Percentiles rank a stretch among this genome's conserved stretches.
These are phyloP conservation scores for Starmera pachycereana DNA, from an alignment of 805 yeast genomes.

Conservation along the genomic window DNA sequence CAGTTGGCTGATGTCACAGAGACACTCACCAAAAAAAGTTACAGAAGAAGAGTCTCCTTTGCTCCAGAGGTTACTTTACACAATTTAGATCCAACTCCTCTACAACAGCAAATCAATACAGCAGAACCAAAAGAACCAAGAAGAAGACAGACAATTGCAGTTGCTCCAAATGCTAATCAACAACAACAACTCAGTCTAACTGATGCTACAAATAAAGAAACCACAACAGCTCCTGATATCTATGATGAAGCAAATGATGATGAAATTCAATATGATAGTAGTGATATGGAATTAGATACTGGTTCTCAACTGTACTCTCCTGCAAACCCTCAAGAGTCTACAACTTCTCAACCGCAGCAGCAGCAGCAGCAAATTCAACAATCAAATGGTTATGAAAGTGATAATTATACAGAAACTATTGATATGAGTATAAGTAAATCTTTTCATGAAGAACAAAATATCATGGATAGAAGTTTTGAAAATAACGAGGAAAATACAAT, in stretches of 20 bases:
- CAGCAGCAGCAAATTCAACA: background rate
- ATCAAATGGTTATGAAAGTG: conserved; percentile 9
- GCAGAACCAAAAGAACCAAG: conserved; percentile 11
- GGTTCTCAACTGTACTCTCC: conserved; percentile 15
- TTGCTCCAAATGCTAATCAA: conserved; percentile 4
- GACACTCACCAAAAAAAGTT: conserved; percentile 7
- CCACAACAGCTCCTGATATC: conserved; percentile 3
- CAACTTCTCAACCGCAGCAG: background rate
- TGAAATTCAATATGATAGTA: conserved; percentile 15
- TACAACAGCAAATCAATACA: background rate
- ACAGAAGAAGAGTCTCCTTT: conserved; percentile 19
- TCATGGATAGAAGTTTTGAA: background rate
- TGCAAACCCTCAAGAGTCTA: conserved; percentile 2
- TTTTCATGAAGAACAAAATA: background rate
- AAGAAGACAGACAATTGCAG: conserved; percentile 19
- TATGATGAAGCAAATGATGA: conserved; percentile 6
- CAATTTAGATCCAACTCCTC: conserved; percentile 15
- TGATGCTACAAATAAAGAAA: conserved; percentile 1
- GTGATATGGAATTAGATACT: conserved; percentile 19
- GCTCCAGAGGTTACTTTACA: conserved; percentile 22
- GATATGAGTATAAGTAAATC: conserved; percentile 13
- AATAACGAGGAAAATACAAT: conserved; percentile 14
- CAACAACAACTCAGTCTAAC: too few species aligned
- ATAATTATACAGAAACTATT: conserved; percentile 8
- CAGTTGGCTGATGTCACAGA: conserved; percentile 1